These are phyloP conservation scores for Candida coleopterorum DNA, from an alignment of 805 yeast species.

Conservation along the genomic window DNA sequence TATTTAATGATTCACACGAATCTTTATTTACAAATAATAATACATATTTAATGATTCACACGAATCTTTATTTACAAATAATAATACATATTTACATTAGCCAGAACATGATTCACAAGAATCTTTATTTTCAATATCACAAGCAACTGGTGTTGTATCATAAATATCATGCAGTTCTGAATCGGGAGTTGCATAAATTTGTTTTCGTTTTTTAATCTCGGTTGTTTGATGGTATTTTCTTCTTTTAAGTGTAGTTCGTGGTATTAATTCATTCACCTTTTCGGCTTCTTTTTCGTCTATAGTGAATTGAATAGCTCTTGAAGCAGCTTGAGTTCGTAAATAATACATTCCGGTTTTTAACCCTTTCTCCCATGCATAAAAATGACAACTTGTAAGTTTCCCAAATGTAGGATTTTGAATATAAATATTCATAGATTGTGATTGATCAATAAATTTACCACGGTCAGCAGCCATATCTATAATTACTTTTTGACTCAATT, in stretches of 20 bases:
- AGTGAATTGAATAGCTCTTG: slow-evolving; percentile 36
- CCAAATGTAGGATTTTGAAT: slow-evolving; percentile 33
- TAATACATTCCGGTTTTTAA: slow-evolving; percentile 39
- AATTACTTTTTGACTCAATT: slow-evolving; percentile 77
- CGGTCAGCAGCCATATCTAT: slow-evolving; percentile 85
- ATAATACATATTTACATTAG: slow-evolving; percentile 9
- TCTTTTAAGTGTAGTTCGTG: slow-evolving; percentile 11
- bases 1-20: too few species aligned
- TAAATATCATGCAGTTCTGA: slow-evolving; percentile 23
- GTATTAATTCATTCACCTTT: slow-evolving; percentile 4
- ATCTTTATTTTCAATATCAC: slow-evolving; percentile 24
- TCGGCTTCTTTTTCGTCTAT: slow-evolving; percentile 15
- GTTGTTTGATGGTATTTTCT: slow-evolving; percentile 17
- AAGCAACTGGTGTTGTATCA: slow-evolving; percentile 30
- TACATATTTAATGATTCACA: too few species aligned
- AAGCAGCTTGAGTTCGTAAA: slow-evolving; percentile 34
- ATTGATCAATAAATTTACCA: slow-evolving; percentile 60
- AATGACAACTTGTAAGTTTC: slow-evolving; percentile 41
- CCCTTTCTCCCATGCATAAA: slow-evolving; percentile 36
- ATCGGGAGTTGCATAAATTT: slow-evolving; percentile 11
- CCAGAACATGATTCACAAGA: slow-evolving; percentile 42
- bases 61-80: slow-evolving; percentile 10
- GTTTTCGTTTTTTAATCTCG: slow-evolving; percentile 5
- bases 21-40: too few species aligned
- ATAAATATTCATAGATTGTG: slow-evolving; percentile 42